Evolutionary conservation across 139 green algal species (phyloP).

Genomic region (Ulvella scutata): DNA sequence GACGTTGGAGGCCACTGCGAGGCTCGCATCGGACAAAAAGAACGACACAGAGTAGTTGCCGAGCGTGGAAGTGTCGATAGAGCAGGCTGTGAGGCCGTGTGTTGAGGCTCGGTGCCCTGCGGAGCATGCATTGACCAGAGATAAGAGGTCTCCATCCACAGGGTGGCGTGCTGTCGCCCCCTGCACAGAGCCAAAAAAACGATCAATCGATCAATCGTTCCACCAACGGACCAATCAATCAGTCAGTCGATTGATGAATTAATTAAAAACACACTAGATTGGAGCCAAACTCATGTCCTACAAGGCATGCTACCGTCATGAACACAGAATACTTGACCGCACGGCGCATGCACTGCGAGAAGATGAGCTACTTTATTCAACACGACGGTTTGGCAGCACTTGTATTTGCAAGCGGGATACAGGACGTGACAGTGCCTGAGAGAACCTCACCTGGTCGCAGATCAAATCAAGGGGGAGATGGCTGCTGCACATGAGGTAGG

Average conservation of each 20-base stretch:
- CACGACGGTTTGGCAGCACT: background rate
- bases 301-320: background rate
- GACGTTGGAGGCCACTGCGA: background rate
- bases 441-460: background rate
- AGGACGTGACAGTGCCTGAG: background rate
- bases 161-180: background rate
- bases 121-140: background rate
- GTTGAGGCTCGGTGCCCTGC: background rate
- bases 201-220: background rate
- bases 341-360: background rate
- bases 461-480: background rate
- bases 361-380: background rate
- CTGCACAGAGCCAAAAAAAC: background rate
- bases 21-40: background rate
- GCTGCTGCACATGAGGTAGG: background rate
- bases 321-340: background rate
- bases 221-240: background rate
- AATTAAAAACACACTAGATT: background rate
- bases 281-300: background rate
- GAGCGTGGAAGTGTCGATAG: background rate
- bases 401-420: background rate
- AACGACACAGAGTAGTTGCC: background rate
- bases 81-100: background rate
- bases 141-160: background rate
- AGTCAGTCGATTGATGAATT: background rate